These are phyloP conservation scores for Gryganskiella cystojenkinii DNA, from an alignment of 192 early-diverging fungal genomes.

Conservation along the genomic window DNA sequence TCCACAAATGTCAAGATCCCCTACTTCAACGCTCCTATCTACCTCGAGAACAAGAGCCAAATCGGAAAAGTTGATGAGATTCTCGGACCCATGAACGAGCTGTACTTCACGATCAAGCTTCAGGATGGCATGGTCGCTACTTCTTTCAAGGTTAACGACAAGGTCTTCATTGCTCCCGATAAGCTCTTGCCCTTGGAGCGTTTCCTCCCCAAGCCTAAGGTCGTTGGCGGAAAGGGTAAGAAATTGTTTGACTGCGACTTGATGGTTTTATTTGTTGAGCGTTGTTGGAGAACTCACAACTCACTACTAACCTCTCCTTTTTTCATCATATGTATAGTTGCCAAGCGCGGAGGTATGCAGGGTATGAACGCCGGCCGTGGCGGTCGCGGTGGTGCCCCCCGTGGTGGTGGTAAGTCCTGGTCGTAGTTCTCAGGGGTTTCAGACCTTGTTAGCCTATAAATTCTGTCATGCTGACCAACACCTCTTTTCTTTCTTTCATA, in stretches of 20 bases:
- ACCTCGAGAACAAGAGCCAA: slow-evolving; percentile 97
- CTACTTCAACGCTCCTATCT: slow-evolving; percentile 99
- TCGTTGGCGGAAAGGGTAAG: slow-evolving; percentile 68
- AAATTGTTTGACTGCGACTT: too few species aligned
- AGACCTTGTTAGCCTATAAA: neutral
- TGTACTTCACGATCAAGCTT: slow-evolving; percentile 97
- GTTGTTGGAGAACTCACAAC: too few species aligned
- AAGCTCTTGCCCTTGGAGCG: slow-evolving; percentile 95
- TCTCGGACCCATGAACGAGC: slow-evolving; percentile 96
- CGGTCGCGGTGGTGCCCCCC: slow-evolving; percentile 63
- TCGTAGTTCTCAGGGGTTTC: slow-evolving; percentile 6
- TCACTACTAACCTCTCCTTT: slow-evolving; percentile 35
- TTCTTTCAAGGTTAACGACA: slow-evolving; percentile 91
- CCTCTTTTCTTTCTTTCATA: slow-evolving; percentile 8
- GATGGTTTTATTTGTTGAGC: too few species aligned
- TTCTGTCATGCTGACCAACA: neutral
- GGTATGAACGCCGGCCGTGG: slow-evolving; percentile 73
- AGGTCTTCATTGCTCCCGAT: slow-evolving; percentile 94
- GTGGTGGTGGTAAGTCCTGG: slow-evolving; percentile 55
- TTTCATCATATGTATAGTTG: slow-evolving; percentile 13
- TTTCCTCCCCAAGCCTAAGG: slow-evolving; percentile 95
- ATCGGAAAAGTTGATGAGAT: slow-evolving; percentile 99
- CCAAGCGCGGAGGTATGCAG: slow-evolving; percentile 65
- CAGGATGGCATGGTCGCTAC: slow-evolving; percentile 91
- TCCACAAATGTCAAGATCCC: slow-evolving; percentile 93